Evolutionary conservation across 2,329 filamentous ascomycete genomes (phyloP).

Genomic region (Talaromyces sp.): DNA sequence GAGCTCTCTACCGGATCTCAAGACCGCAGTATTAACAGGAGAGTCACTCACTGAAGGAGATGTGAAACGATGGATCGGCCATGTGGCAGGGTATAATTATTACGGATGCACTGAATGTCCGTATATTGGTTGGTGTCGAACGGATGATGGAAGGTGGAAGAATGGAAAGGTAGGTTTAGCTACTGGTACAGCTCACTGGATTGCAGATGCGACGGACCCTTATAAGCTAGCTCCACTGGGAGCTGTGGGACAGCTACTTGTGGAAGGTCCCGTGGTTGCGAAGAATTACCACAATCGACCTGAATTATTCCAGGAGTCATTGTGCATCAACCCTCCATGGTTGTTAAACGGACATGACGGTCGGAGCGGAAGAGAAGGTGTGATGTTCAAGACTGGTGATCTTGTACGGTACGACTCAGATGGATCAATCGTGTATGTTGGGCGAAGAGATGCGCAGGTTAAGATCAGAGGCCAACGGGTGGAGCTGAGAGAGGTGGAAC

Average conservation of each 20-base stretch:
- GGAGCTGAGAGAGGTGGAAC: slow-evolving; percentile 41
- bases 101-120: slow-evolving; percentile 9
- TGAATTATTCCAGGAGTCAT: not conserved
- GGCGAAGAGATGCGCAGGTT: slow-evolving; percentile 42
- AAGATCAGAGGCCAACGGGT: slow-evolving; percentile 58
- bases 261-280: slow-evolving; percentile 38
- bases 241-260: slow-evolving; percentile 37
- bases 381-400: slow-evolving; percentile 29
- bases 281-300: not conserved
- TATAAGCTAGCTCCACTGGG: slow-evolving; percentile 23
- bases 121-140: not conserved
- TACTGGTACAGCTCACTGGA: not conserved
- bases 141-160: not conserved
- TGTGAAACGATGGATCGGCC: slow-evolving; percentile 28
- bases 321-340: not conserved
- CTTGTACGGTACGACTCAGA: slow-evolving; percentile 17
- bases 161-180: not conserved
- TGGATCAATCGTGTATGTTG: slow-evolving; percentile 22
- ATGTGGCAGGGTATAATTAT: slow-evolving; percentile 11
- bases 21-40: not conserved
- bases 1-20: not conserved
- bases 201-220: not conserved
- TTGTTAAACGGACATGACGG: not conserved
- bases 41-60: slow-evolving; percentile 13
- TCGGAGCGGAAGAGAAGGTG: not conserved